A percentile compares a stretch with the other conserved stretches of the same genome.
phyloP scores from a whole-genome alignment of 164 flowering plant genomes.

The Amborella trichopoda region DNA sequence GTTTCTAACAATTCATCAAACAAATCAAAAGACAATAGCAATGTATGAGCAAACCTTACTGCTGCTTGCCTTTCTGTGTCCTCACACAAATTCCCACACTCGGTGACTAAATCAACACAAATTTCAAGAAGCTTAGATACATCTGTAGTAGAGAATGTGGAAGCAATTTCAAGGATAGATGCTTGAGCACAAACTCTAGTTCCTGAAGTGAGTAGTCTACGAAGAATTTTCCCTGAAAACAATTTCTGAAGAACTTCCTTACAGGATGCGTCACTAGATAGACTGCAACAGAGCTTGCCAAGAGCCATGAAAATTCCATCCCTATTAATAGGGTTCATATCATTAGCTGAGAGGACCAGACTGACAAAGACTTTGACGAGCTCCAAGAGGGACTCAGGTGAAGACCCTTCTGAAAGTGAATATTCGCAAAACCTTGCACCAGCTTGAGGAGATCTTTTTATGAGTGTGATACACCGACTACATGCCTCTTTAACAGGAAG shows the following conservation, averaged over 20 bases:
- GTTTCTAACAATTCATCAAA: constrained; percentile 55
- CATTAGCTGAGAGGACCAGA: constrained; percentile 32
- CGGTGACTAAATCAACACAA: constrained; percentile 34
- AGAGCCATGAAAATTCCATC: constrained; percentile 60
- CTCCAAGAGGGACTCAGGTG: constrained; percentile 43
- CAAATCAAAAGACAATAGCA: constrained; percentile 43
- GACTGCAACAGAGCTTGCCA: constrained; percentile 38
- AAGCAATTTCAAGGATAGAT: constrained; percentile 51
- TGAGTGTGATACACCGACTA: constrained; percentile 58
- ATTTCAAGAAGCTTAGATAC: constrained; percentile 34
- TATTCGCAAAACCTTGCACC: constrained; percentile 90
- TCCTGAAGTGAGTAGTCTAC: constrained; percentile 44
- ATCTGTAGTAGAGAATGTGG: constrained; percentile 32
- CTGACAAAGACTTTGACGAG: constrained; percentile 35
- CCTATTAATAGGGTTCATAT: constrained; percentile 26
- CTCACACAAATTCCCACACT: constrained; percentile 41
- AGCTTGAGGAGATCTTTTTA: constrained; percentile 73
- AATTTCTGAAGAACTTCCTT: constrained; percentile 35
- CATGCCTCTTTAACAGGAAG: constrained; percentile 63
- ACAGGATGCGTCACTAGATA: constrained; percentile 29
- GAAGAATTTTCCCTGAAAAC: constrained; percentile 46
- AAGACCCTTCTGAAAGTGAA: constrained; percentile 56
- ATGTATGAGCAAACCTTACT: constrained; percentile 68
- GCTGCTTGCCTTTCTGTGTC: constrained; percentile 54
- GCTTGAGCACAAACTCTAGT: constrained; percentile 36